Evolutionary conservation across 2,329 filamentous ascomycete species (phyloP).

Genomic region (Pleoardoris graminearum): DNA sequence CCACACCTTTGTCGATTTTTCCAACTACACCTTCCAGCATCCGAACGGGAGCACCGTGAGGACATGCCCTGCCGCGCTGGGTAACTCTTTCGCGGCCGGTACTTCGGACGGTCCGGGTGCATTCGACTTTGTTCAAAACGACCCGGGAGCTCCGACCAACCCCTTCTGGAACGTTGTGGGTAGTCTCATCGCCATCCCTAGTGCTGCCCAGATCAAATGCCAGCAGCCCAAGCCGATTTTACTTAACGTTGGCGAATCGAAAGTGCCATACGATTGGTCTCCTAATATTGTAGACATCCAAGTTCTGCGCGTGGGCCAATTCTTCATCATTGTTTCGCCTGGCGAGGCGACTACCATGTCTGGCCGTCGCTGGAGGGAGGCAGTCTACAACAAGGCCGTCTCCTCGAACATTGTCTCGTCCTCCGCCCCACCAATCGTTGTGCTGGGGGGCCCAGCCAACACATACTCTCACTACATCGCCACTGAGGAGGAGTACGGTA

Average conservation of each 20-base stretch:
- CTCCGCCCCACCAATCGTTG: constrained; percentile 59
- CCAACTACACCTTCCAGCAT: constrained; percentile 71
- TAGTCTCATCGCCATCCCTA: constrained; percentile 70
- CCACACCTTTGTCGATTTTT: constrained; percentile 84
- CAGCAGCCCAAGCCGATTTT: constrained; percentile 83
- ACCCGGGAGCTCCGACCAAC: constrained; percentile 72
- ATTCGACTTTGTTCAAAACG: constrained; percentile 92
- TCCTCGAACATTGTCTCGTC: constrained; percentile 23
- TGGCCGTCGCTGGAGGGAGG: constrained; percentile 78
- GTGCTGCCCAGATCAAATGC: constrained; percentile 70
- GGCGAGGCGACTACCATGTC: constrained; percentile 94
- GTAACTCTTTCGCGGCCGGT: constrained; percentile 90
- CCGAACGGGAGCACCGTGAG: constrained; percentile 70
- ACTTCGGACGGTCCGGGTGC: constrained; percentile 89
- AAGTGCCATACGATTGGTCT: constrained; percentile 79
- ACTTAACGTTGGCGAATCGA: constrained; percentile 83
- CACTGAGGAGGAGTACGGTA: constrained; percentile 76
- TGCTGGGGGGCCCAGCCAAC: constrained; percentile 87
- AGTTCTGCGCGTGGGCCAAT: constrained; percentile 77
- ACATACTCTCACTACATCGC: constrained; percentile 83
- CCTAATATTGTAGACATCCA: constrained; percentile 93
- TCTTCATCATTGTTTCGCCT: constrained; percentile 81
- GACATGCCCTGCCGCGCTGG: constrained; percentile 85
- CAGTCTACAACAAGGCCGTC: constrained; percentile 33
- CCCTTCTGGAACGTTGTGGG: constrained; percentile 82